These are phyloP conservation scores for Aspergillus ochraceoroseus DNA, from an alignment of 2,329 filamentous ascomycete species.

Conservation along the genomic window DNA sequence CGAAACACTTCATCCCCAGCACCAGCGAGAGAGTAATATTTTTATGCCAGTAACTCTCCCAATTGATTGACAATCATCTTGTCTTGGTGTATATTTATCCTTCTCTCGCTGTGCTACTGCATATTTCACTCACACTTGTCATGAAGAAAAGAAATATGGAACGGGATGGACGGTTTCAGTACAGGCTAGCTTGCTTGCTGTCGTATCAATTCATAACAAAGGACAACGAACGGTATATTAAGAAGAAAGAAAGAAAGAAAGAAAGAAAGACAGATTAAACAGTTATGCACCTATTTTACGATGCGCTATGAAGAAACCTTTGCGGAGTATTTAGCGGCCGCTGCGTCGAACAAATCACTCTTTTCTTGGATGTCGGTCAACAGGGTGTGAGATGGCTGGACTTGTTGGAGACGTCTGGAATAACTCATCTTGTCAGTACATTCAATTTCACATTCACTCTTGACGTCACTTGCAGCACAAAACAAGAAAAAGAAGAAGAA, in stretches of 20 bases:
- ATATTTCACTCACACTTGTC: background rate
- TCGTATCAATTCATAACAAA: slow-evolving; percentile 22
- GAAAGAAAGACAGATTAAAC: slow-evolving; percentile 10
- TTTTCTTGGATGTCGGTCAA: slow-evolving; percentile 75
- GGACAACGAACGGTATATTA: slow-evolving; percentile 16
- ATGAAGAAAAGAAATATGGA: slow-evolving; percentile 1
- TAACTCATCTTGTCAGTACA: background rate
- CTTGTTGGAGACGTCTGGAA: slow-evolving; percentile 43
- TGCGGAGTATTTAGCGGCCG: slow-evolving; percentile 77
- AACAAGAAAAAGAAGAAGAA: too few relatives aligned
- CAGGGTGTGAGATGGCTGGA: slow-evolving; percentile 64
- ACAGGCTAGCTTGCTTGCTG: slow-evolving; percentile 18
- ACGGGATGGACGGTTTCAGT: slow-evolving; percentile 15
- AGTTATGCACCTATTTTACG: too few relatives aligned
- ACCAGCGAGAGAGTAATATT: too few relatives aligned
- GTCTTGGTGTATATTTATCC: too few relatives aligned
- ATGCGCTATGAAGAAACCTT: slow-evolving; percentile 55
- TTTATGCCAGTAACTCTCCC: too few relatives aligned
- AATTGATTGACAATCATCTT: too few relatives aligned
- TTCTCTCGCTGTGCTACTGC: too few relatives aligned
- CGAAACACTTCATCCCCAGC: too few relatives aligned
- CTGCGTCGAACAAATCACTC: slow-evolving; percentile 79
- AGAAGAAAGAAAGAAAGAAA: slow-evolving; percentile 13
- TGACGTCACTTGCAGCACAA: too few relatives aligned
- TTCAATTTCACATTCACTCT: too few relatives aligned